Conservation (phyloP, 345 rosid genomes). For the Eutrema heterophyllum region DNA sequence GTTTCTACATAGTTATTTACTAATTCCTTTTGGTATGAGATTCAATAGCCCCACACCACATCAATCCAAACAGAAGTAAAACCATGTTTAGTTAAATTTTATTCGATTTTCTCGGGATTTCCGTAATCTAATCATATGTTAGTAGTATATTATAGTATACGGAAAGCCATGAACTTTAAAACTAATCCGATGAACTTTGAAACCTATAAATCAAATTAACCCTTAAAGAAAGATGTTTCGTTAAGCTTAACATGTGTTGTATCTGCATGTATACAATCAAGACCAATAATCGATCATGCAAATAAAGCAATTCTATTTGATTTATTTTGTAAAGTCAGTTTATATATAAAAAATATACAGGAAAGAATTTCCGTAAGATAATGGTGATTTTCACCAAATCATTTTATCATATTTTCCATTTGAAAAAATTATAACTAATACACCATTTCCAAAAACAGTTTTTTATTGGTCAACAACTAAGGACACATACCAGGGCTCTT, state of each 20-base stretch:
- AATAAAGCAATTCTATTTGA: background rate
- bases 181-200: background rate
- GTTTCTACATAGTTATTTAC: background rate
- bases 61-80: background rate
- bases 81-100: background rate
- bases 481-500: no score
- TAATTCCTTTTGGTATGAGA: constrained; percentile 19
- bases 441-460: no score
- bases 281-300: background rate
- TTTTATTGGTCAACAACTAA: no score
- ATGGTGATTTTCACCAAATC: background rate
- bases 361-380: background rate
- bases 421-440: no score
- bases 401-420: background rate
- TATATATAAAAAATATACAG: background rate
- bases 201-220: no score
- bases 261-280: background rate
- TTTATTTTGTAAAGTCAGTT: background rate
- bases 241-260: background rate
- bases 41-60: constrained; percentile 22
- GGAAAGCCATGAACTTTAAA: background rate
- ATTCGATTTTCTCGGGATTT: no score
- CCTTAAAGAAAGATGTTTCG: background rate
- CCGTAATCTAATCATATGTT: no score
- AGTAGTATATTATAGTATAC: no score